Percentiles rank a stretch among this genome's conserved stretches.
phyloP scores from a whole-genome alignment of 1,284 basidiomycete genomes.

The Flammula alnicola region DNA sequence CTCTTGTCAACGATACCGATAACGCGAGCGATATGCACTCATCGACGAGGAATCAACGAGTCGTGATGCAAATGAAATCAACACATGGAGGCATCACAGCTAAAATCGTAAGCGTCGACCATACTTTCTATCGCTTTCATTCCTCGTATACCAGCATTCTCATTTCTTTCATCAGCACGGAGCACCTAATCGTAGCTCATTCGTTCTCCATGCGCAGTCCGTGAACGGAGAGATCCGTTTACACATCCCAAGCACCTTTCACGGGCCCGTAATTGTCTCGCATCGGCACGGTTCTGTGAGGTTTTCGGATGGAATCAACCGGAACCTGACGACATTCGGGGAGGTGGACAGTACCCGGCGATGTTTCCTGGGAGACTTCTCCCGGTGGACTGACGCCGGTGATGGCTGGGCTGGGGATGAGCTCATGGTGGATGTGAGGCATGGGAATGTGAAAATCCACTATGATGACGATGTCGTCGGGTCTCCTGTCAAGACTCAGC shows the following conservation, averaged over 20 bases:
- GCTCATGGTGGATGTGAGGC: conserved; percentile 28
- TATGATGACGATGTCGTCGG: conserved; percentile 32
- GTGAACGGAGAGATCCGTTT: conserved; percentile 29
- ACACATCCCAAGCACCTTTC: conserved; percentile 34
- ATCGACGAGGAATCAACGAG: conserved; percentile 20
- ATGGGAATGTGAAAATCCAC: conserved; percentile 33
- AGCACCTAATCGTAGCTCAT: conserved; percentile 25
- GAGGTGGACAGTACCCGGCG: conserved; percentile 31
- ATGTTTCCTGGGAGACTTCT: conserved; percentile 36
- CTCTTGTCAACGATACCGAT: conserved; percentile 17
- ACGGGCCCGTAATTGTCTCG: conserved; percentile 32
- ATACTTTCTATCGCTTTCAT: background rate
- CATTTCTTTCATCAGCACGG: conserved; percentile 22
- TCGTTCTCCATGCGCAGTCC: conserved; percentile 27
- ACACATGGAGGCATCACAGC: conserved; percentile 38
- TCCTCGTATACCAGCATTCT: background rate
- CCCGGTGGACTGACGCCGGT: conserved; percentile 23
- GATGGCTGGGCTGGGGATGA: conserved; percentile 33
- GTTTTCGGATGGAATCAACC: conserved; percentile 30
- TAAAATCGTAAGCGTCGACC: conserved; percentile 26
- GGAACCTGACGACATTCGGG: conserved; percentile 31
- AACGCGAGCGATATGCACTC: conserved; percentile 15
- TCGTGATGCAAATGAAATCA: conserved; percentile 32
- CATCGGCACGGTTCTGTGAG: conserved; percentile 31
- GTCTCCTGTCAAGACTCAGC: conserved; percentile 22